These are phyloP conservation scores for Suillus paluster DNA, from an alignment of 768 basidiomycete species.

Conservation along the genomic window DNA sequence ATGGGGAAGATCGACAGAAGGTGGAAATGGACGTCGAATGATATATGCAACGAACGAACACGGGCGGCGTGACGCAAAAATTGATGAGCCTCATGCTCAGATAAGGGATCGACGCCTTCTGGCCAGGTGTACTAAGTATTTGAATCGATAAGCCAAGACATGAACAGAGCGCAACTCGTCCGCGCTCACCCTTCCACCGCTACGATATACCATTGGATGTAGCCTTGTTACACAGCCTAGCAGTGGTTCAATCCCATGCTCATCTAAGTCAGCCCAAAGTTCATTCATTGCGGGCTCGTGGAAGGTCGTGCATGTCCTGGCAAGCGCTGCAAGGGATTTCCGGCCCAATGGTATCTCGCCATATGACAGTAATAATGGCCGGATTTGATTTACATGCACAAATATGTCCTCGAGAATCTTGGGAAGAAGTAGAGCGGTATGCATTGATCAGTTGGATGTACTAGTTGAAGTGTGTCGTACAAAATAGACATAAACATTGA, in stretches of 20 bases:
- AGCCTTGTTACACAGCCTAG: constrained; percentile 2
- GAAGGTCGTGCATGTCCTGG: constrained; percentile 10
- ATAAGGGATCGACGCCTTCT: neutral
- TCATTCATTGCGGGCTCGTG: constrained; percentile 7
- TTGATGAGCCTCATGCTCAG: neutral
- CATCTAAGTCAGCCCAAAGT: constrained; percentile 5
- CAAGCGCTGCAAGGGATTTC: constrained; percentile 3
- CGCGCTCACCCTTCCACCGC: neutral
- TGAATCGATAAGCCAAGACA: neutral
- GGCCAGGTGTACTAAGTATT: neutral
- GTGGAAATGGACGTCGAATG: neutral
- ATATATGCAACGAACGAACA: neutral
- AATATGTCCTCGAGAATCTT: no score
- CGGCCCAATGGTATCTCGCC: no score
- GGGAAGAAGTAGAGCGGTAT: no score
- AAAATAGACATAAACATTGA: no score
- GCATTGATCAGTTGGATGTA: no score
- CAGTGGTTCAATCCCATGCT: neutral
- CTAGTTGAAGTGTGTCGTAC: no score
- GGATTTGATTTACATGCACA: no score
- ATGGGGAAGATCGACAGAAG: neutral
- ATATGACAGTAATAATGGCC: no score
- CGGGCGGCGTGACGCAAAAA: constrained; percentile 2
- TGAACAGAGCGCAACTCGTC: neutral
- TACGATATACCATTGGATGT: neutral